Evolutionary conservation across 1,284 basidiomycete genomes (phyloP), one percentile per base, ranked within the genome.

Genomic region (Schizophyllum commune): DNA sequence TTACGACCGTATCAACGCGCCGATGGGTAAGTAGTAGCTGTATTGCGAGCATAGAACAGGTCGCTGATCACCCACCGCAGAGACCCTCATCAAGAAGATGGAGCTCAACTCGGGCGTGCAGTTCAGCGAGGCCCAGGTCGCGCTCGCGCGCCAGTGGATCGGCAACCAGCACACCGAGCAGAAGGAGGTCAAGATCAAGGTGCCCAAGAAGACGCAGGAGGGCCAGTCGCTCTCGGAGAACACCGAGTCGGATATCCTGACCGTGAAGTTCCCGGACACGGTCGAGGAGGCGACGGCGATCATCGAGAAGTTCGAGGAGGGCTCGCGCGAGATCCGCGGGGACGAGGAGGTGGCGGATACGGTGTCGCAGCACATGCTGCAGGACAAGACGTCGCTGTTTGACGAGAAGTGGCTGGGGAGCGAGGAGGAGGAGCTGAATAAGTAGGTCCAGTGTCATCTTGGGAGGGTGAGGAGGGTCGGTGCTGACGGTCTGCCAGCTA

Each of bases 1-100:
- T 1, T 97, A 96, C 72, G 96, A 98, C 71, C 82, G 95, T 32
- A 93, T 98, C 73, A 96, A 96, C 70, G 87, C 88, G 0, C 93
- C 92, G 3, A 73, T 78, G 62, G 72, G 86, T 85, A 58, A 62
- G 71, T 65, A 3, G 21, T 27, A 15, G n/a, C 32, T 22, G 2
- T 27, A 27, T 5, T 21, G 21, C 6, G 17, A 55, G 2, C 5
- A 20, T 15, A 19, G 4, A 6, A 19, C 20, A 55, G 2, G 53
- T 4, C 27, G 13, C 53, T 20, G 27, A 55, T 21, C 33, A 27
- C 39, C 53, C 9, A 56, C 9, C 52, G 1, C 64, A 85, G 82
- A 70, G 4, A 79, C 80, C 0, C 79, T 83, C 68, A 89, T 94
- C 70, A 74, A 79, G 58, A 21, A 83, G 65, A 91, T 92, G 80